phyloP scores from a whole-genome alignment of 257 asterid species.

The Solanum pinnatisectum region DNA sequence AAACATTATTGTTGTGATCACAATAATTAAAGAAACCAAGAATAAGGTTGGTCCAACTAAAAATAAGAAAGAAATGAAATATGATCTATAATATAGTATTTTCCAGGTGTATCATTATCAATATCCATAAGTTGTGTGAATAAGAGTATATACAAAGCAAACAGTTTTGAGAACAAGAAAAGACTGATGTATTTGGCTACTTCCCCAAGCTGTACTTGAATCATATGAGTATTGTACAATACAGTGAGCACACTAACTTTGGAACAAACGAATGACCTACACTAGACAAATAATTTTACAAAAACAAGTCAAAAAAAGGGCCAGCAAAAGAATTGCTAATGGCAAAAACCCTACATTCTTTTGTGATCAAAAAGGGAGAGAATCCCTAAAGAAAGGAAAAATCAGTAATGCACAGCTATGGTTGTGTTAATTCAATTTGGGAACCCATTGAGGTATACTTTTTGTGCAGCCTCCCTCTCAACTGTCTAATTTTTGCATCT shows the following conservation, averaged over 20 bases:
- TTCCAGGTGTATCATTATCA: background rate
- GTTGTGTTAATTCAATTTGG: background rate
- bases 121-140: background rate
- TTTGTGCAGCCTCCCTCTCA: constrained; percentile 66
- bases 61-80: background rate
- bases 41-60: background rate
- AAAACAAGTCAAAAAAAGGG: constrained; percentile 2
- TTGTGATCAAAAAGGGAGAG: background rate
- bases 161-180: background rate
- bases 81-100: background rate
- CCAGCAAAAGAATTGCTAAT: constrained; percentile 1
- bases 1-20: background rate
- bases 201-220: background rate
- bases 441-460: constrained; percentile 40
- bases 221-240: background rate
- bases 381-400: background rate
- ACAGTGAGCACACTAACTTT: background rate
- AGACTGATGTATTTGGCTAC: background rate
- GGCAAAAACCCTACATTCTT: constrained; percentile 14
- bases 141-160: background rate
- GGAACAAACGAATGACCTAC: constrained; percentile 12
- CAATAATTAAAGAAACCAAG: background rate
- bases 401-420: background rate
- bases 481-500: constrained; percentile 77
- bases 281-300: constrained; percentile 21